Evolutionary conservation across 257 asterid genomes (phyloP).

Genomic region (Solanum tarijense): DNA sequence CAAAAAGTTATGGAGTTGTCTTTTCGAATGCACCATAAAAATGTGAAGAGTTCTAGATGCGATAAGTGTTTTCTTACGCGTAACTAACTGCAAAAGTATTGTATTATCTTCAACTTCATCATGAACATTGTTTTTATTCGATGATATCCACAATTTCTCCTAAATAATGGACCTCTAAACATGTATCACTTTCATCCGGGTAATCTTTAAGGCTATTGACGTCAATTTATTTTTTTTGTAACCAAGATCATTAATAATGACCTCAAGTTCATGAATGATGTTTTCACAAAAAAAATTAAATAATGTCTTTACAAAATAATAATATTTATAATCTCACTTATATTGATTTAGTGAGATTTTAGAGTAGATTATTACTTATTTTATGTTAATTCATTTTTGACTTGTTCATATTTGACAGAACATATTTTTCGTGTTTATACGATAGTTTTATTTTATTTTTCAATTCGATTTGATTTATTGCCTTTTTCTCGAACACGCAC

Average conservation of each 20-base stretch:
- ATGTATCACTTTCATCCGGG: neutral
- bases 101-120: neutral
- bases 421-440: neutral
- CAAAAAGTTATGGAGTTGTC: too few relatives aligned
- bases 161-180: neutral
- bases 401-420: neutral
- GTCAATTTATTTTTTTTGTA: too few relatives aligned
- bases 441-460: neutral
- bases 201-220: too few relatives aligned
- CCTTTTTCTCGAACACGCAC: neutral
- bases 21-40: too few relatives aligned
- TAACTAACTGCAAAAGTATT: neutral
- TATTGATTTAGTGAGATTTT: too few relatives aligned
- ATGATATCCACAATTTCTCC: neutral
- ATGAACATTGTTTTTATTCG: too few relatives aligned
- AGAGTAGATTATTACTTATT: too few relatives aligned
- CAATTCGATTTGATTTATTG: neutral
- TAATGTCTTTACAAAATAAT: too few relatives aligned
- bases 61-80: neutral
- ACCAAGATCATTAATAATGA: neutral
- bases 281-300: too few relatives aligned
- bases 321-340: too few relatives aligned
- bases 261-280: too few relatives aligned
- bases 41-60: too few relatives aligned
- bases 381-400: neutral